phyloP scores from a whole-genome alignment of 257 asterid genomes.

The Ophiorrhiza pumila region DNA sequence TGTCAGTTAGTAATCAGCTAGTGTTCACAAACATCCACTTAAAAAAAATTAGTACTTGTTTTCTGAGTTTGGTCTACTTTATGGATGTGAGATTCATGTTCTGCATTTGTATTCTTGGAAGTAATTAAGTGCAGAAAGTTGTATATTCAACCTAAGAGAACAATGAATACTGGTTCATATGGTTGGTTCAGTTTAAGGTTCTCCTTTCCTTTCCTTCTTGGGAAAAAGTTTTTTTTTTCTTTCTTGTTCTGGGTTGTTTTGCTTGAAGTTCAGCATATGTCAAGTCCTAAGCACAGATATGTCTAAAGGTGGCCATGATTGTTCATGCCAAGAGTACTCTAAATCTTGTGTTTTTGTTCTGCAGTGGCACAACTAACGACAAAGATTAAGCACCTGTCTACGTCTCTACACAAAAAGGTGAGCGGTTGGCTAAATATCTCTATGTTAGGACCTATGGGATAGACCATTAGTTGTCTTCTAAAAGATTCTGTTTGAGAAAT shows the following conservation, averaged over 20 bases:
- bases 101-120: neutral
- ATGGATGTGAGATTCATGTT: neutral
- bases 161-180: neutral
- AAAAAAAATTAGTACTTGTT: neutral
- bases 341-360: slow-evolving; percentile 15
- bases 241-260: neutral
- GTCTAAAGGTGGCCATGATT: neutral
- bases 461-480: neutral
- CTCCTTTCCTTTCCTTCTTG: neutral
- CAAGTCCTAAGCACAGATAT: neutral
- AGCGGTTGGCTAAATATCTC: slow-evolving; percentile 5
- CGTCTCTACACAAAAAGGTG: slow-evolving; percentile 68
- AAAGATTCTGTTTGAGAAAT: neutral
- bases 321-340: neutral
- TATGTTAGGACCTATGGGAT: neutral
- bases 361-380: slow-evolving; percentile 87
- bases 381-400: slow-evolving; percentile 70
- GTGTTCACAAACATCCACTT: neutral
- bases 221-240: neutral
- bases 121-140: neutral
- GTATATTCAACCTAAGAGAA: neutral
- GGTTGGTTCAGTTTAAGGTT: neutral
- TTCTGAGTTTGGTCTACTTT: too few relatives aligned
- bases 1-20: neutral
- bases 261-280: neutral